A percentile compares a stretch with the other conserved stretches of the same genome.
Evolutionary conservation across 2,329 filamentous ascomycete species (phyloP).

Genomic region (Sporothrix mexicana): DNA sequence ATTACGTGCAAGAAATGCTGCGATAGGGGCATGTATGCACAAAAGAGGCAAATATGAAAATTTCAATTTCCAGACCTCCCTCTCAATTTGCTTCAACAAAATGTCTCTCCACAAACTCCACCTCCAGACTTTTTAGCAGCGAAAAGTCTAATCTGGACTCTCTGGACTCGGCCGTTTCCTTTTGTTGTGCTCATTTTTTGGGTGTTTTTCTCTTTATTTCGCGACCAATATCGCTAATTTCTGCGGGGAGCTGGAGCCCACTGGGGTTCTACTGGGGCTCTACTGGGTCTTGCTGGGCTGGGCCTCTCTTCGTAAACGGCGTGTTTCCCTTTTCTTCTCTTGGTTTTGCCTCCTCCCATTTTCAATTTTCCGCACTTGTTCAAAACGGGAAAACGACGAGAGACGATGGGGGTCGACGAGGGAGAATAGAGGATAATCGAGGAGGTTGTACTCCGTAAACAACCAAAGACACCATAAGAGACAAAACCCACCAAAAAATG

Average conservation of each 20-base stretch:
- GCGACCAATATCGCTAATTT: not conserved
- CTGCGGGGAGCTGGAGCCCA: not conserved
- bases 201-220: not conserved
- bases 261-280: not conserved
- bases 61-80: too few species aligned
- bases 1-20: slow-evolving; percentile 11
- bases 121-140: not conserved
- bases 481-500: not conserved
- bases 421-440: not conserved
- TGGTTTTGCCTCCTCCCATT: slow-evolving; percentile 1
- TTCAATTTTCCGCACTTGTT: slow-evolving; percentile 8
- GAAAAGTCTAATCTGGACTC: not conserved
- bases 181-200: not conserved
- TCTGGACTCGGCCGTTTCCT: not conserved
- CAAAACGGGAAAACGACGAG: slow-evolving; percentile 14
- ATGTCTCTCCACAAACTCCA: too few species aligned
- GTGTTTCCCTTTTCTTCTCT: slow-evolving; percentile 1
- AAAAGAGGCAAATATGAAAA: slow-evolving; percentile 13
- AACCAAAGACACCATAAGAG: too few species aligned
- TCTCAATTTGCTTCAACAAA: too few species aligned
- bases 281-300: not conserved
- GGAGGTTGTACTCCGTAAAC: not conserved
- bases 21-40: slow-evolving; percentile 15
- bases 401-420: not conserved
- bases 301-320: not conserved